These are phyloP conservation scores for Areca catechu DNA, from an alignment of 176 grass and related monocot genomes.

Conservation along the genomic window DNA sequence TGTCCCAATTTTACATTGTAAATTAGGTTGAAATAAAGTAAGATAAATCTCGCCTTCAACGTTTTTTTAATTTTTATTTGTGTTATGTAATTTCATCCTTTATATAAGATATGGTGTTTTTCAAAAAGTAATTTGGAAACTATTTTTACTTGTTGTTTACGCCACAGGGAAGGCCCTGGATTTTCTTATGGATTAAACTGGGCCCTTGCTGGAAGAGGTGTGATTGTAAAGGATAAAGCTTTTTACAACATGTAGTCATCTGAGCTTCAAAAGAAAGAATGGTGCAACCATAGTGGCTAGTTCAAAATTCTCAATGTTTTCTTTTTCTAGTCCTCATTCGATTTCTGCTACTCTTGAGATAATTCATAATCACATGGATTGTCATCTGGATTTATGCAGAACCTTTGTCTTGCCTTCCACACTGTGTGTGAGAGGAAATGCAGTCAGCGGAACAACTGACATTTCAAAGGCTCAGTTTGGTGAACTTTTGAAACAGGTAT, in stretches of 20 bases:
- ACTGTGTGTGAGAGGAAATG: slow-evolving; percentile 72
- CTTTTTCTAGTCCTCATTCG: neutral
- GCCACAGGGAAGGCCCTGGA: slow-evolving; percentile 48
- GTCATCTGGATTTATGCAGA: slow-evolving; percentile 32
- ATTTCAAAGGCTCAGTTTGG: slow-evolving; percentile 66
- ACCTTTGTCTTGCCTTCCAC: slow-evolving; percentile 39
- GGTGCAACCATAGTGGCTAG: slow-evolving; percentile 40
- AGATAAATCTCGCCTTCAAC: no score
- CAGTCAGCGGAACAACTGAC: slow-evolving; percentile 21
- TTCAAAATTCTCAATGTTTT: neutral
- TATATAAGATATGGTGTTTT: no score
- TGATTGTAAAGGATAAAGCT: slow-evolving; percentile 56
- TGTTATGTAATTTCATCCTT: neutral
- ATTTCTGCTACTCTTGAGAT: no score
- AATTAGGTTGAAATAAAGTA: no score
- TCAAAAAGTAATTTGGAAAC: no score
- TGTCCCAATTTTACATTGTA: no score
- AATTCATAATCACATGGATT: neutral
- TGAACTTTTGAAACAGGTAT: slow-evolving; percentile 79
- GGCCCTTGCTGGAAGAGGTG: slow-evolving; percentile 59
- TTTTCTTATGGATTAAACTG: slow-evolving; percentile 59
- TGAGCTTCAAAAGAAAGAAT: slow-evolving; percentile 65
- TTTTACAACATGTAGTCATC: slow-evolving; percentile 57
- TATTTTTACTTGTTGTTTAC: slow-evolving; percentile 1
- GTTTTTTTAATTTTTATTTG: slow-evolving; percentile 2